A percentile compares a stretch with the other conserved stretches of the same genome.
phyloP scores from a whole-genome alignment of 148 eudicot species.

The Drosera capensis region DNA sequence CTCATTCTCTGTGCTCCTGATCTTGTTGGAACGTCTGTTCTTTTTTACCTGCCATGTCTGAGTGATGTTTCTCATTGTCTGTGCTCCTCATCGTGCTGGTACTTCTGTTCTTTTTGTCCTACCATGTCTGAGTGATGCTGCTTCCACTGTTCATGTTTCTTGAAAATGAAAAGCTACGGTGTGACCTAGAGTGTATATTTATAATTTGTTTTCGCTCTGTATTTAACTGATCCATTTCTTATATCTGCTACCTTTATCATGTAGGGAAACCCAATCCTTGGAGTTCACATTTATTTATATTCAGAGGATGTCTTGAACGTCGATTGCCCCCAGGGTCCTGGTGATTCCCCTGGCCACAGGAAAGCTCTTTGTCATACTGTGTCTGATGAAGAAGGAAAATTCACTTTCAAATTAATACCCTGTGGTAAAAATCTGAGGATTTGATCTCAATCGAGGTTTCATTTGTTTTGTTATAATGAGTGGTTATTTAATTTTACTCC shows the following conservation, averaged over 20 bases:
- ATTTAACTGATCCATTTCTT: not conserved
- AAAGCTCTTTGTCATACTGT: constrained; percentile 82
- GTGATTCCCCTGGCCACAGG: constrained; percentile 51
- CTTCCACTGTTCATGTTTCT: not conserved
- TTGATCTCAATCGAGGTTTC: not conserved
- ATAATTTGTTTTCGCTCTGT: no score
- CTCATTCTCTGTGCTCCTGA: not conserved
- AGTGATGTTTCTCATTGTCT: not conserved
- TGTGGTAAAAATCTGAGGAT: constrained; percentile 40
- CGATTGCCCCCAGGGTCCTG: constrained; percentile 67
- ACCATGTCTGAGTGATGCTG: no score
- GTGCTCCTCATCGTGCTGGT: not conserved
- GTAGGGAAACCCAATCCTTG: constrained; percentile 93
- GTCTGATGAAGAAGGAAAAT: constrained; percentile 79
- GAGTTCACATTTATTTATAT: constrained; percentile 80
- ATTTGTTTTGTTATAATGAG: not conserved
- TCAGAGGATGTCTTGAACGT: constrained; percentile 67
- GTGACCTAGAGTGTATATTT: not conserved
- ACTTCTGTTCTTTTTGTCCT: not conserved
- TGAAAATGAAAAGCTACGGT: not conserved
- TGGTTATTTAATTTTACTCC: no score
- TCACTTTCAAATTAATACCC: constrained; percentile 67
- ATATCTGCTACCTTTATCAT: not conserved
- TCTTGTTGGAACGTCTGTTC: no score
- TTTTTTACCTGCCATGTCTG: no score